Conservation (phyloP, 495 filamentous ascomycete species). For the Penicillium maclennaniae region DNA sequence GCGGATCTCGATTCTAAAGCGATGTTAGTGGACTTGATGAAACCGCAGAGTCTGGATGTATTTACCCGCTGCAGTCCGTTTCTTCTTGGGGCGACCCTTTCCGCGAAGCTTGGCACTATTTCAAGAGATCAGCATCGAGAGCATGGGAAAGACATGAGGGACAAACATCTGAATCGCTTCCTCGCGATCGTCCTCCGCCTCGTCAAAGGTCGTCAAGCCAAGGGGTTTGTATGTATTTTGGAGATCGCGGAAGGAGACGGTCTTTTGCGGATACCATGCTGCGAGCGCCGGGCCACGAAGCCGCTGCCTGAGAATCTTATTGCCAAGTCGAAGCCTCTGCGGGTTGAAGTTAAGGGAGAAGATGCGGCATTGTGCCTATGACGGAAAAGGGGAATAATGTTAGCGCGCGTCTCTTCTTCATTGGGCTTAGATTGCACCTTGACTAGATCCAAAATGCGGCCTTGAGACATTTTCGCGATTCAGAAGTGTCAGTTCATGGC, state of each 20-base stretch:
- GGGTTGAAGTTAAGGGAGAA: slow-evolving; percentile 93
- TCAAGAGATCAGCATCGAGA: slow-evolving; percentile 1
- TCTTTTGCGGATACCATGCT: slow-evolving; percentile 79
- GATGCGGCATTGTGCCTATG: slow-evolving; percentile 80
- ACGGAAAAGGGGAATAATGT: not conserved
- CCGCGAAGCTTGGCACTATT: slow-evolving; percentile 68
- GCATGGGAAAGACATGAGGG: not conserved
- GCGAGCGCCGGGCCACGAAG: slow-evolving; percentile 72
- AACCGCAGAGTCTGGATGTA: slow-evolving; percentile 1
- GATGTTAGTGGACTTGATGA: slow-evolving; percentile 8
- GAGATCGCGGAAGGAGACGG: slow-evolving; percentile 66
- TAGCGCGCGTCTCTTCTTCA: not conserved
- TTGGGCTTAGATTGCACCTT: slow-evolving; percentile 52
- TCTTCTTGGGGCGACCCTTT: slow-evolving; percentile 91
- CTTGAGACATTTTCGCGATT: slow-evolving; percentile 59
- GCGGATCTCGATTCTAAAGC: slow-evolving; percentile 35
- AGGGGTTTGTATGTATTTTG: slow-evolving; percentile 48
- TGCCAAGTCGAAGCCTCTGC: slow-evolving; percentile 70
- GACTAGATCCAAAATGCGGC: slow-evolving; percentile 70
- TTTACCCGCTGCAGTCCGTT: slow-evolving; percentile 64
- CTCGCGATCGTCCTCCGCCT: slow-evolving; percentile 72
- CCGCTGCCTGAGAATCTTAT: slow-evolving; percentile 81
- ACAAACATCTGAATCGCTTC: slow-evolving; percentile 66
- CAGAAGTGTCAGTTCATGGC: not conserved
- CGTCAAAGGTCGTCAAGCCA: slow-evolving; percentile 62